Conservation (phyloP, 306 rosid species). For the Acacia confusa region DNA sequence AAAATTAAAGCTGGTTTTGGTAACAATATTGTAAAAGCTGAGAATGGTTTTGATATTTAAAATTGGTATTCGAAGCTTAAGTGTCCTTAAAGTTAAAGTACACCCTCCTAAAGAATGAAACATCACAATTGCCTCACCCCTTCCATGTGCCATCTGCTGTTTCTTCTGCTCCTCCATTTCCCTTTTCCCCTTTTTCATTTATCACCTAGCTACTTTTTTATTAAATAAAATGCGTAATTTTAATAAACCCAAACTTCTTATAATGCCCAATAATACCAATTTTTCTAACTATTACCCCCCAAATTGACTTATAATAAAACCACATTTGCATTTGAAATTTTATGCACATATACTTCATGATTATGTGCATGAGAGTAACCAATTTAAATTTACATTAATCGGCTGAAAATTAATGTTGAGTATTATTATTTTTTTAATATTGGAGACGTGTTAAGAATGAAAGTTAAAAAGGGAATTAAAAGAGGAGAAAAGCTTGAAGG, state of each 20-base stretch:
- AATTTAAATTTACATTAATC: not conserved
- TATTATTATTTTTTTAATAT: not conserved
- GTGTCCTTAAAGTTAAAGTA: not conserved
- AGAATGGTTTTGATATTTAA: conserved; percentile 1
- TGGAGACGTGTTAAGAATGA: not conserved
- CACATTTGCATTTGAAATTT: not conserved
- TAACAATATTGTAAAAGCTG: conserved; percentile 21
- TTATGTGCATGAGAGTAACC: not conserved
- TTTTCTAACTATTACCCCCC: not conserved
- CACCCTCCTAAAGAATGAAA: not conserved
- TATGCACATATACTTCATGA: not conserved
- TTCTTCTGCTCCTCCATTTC: conserved; percentile 19
- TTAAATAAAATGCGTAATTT: conserved; percentile 24
- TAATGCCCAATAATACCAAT: not conserved
- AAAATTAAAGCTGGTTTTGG: conserved; percentile 12
- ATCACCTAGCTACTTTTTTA: not conserved
- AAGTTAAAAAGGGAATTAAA: not conserved
- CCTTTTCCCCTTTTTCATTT: conserved; percentile 11
- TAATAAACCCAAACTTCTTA: conserved; percentile 25
- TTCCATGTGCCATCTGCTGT: conserved; percentile 38
- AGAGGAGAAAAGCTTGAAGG: not conserved
- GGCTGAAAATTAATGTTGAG: not conserved
- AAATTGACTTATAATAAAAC: no score
- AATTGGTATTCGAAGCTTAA: not conserved
- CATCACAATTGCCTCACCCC: conserved; percentile 25